Evolutionary conservation across 1,284 basidiomycete species (phyloP).

Genomic region (Naganishia sp.): DNA sequence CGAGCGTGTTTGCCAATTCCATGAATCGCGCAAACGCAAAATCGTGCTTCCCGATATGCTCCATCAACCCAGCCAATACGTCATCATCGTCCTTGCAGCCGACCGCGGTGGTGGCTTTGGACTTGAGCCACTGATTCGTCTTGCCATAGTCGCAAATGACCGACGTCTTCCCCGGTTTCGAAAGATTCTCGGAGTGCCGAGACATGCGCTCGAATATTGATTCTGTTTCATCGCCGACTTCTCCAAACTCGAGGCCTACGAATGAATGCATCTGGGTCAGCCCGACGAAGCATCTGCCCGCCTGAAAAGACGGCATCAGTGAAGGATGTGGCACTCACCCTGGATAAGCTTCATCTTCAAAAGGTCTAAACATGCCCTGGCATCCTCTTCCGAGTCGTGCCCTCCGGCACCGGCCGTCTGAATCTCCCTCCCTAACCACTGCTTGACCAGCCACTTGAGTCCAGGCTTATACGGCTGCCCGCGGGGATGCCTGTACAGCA

Average conservation of each 20-base stretch:
- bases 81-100: slow-evolving; percentile 69
- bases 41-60: slow-evolving; percentile 66
- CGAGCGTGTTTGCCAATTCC: slow-evolving; percentile 69
- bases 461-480: slow-evolving; percentile 87
- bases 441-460: slow-evolving; percentile 86
- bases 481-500: slow-evolving; percentile 84
- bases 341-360: slow-evolving; percentile 74
- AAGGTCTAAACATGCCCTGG: slow-evolving; percentile 78
- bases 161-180: slow-evolving; percentile 58
- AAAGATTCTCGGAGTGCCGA: slow-evolving; percentile 52
- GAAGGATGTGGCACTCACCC: slow-evolving; percentile 54
- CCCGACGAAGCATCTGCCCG: neutral
- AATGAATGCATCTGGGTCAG: slow-evolving; percentile 5
- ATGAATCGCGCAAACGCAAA: slow-evolving; percentile 80
- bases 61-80: slow-evolving; percentile 66
- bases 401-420: slow-evolving; percentile 69
- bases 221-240: slow-evolving; percentile 74
- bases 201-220: slow-evolving; percentile 80
- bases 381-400: slow-evolving; percentile 90
- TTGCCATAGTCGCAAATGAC: slow-evolving; percentile 84
- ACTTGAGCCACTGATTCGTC: slow-evolving; percentile 74
- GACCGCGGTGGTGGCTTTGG: slow-evolving; percentile 72
- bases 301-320: neutral
- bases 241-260: slow-evolving; percentile 71
- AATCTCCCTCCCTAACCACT: slow-evolving; percentile 83